phyloP scores from a whole-genome alignment of 23 red algal genomes.

The Gracilaria gracilis region DNA sequence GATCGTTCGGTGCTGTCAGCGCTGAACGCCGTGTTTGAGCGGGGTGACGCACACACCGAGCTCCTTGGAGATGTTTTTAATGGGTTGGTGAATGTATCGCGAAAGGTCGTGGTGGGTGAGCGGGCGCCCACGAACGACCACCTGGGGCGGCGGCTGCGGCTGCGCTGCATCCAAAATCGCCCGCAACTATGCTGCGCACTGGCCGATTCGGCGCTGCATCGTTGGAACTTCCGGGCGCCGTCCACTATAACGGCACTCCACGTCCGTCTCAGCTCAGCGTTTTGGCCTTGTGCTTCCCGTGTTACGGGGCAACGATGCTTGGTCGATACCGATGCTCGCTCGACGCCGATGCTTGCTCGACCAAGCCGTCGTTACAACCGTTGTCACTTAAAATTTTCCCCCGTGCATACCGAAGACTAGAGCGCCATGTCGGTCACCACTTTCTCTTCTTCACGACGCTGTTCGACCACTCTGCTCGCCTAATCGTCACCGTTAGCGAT shows the following conservation, averaged over 20 bases:
- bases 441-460: conserved; percentile 58
- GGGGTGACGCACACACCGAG: conserved; percentile 88
- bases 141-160: neutral
- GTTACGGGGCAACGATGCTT: neutral
- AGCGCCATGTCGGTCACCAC: conserved; percentile 67
- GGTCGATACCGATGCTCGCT: too few relatives aligned
- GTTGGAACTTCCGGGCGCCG: neutral
- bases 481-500: conserved; percentile 70
- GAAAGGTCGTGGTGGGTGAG: conserved; percentile 61
- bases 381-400: conserved; percentile 44
- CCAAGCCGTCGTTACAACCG: conserved; percentile 14
- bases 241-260: neutral
- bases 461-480: too few relatives aligned
- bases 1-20: conserved; percentile 88
- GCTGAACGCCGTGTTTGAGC: conserved; percentile 72
- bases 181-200: conserved; percentile 18
- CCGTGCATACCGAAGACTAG: conserved; percentile 25
- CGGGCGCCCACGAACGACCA: conserved; percentile 7
- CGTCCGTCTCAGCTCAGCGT: neutral
- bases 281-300: neutral
- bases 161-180: neutral
- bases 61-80: conserved; percentile 73
- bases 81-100: conserved; percentile 78
- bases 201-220: neutral
- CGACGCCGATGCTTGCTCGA: too few relatives aligned